Evolutionary conservation across 2,329 filamentous ascomycete genomes (phyloP), one percentile per base, ranked within the genome.

Genomic region (Aspergillus ochraceus): DNA sequence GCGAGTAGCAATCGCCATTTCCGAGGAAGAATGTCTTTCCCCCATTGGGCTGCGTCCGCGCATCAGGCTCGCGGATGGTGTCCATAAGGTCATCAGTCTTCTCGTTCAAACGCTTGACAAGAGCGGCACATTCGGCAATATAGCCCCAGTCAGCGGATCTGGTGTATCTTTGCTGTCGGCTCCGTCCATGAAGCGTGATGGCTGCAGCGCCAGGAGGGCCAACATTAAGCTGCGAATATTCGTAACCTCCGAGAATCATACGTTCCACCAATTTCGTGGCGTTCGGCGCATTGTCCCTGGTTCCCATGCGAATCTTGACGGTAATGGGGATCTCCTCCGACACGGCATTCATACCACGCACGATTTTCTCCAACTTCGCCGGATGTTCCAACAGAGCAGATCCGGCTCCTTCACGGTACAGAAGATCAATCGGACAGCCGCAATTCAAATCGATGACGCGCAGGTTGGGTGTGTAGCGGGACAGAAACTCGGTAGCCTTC

Each of bases 391-490:
- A 87, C 17, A 99, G 85, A 1, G 91, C 94, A 20, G 94, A 97
- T 4, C 95, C 95, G 46, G 91, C 92, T 54, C 95, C 95, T 50
- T 89, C 84, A 68, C 92, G 88, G 81, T 87, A 98, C 54, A 99
- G 89, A 68, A 97, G 86, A 73, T 99, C 95, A 71, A 99, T 97
- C 4, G 95, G 95, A 72, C 95, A 99, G 49, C 95, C 95, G 70
- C 94, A 98, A 80, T 99, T 99, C 67, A 99, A 82, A 71, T 99
- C 95, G 65, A 99, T 90, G 45, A 97, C 87, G 39, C 95, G 90
- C 20, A 99, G 84, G 68, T 92, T 86, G 3, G 95, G 93, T 59
- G 93, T 88, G 64, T 90, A 86, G 30, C 84, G 83, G 5, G 89
- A 88, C 51, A 99, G 80, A 3, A 90, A 85, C 74, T 98, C 92